phyloP scores from a whole-genome alignment of 2,329 filamentous ascomycete species.

The Pseudocercospora pini-densiflorae region DNA sequence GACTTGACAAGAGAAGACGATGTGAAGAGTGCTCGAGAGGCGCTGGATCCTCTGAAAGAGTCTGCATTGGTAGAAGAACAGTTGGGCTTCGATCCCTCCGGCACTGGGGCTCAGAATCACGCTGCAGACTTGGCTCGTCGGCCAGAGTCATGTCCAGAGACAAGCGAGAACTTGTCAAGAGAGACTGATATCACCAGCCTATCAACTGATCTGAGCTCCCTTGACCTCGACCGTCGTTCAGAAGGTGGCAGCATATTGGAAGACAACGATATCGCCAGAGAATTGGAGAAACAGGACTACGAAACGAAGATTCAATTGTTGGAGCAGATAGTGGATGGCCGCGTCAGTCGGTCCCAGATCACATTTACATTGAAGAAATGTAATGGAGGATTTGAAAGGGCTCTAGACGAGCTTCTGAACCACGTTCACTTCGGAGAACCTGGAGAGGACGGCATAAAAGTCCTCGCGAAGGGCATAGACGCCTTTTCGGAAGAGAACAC shows the following conservation, averaged over 20 bases:
- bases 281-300: constrained; percentile 53
- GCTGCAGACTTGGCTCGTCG: constrained; percentile 22
- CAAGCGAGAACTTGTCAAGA: constrained; percentile 47
- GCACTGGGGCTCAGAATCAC: constrained; percentile 58
- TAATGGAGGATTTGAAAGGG: constrained; percentile 67
- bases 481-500: constrained; percentile 70
- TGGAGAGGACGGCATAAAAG: constrained; percentile 48
- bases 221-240: constrained; percentile 30
- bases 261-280: constrained; percentile 29
- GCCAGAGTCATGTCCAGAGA: constrained; percentile 41
- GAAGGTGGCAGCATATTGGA: constrained; percentile 29
- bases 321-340: constrained; percentile 70
- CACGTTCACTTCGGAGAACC: constrained; percentile 76
- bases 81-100: constrained; percentile 73
- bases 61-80: constrained; percentile 70
- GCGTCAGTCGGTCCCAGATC: constrained; percentile 67
- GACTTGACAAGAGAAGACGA: constrained; percentile 61
- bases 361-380: constrained; percentile 69
- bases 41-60: constrained; percentile 68
- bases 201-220: constrained; percentile 51
- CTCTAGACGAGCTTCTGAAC: constrained; percentile 81
- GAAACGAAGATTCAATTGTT: constrained; percentile 69
- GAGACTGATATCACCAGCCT: constrained; percentile 57
- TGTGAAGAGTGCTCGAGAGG: constrained; percentile 59
- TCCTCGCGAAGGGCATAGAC: constrained; percentile 74